phyloP scores from a whole-genome alignment of 2,329 filamentous ascomycete species.

The Beauveria asiatica region DNA sequence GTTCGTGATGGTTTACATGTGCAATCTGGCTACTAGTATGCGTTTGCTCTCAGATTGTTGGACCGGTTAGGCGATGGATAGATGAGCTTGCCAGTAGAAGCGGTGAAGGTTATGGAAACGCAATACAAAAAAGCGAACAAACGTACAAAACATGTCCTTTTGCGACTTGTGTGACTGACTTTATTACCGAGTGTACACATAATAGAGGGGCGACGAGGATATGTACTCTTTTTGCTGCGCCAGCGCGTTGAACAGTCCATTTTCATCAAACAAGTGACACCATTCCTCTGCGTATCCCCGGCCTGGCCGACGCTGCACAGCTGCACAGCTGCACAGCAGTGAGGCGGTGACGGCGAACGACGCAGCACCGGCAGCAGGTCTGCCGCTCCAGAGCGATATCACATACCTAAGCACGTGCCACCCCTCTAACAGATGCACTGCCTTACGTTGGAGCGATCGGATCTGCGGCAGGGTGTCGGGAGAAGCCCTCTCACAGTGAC shows the following conservation, averaged over 20 bases:
- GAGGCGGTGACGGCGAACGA: not conserved
- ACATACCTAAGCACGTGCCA: not conserved
- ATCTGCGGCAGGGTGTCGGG: too few species aligned
- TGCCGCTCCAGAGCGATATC: not conserved
- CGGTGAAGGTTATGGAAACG: not conserved
- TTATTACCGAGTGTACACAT: not conserved
- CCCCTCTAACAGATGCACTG: not conserved
- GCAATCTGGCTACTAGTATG: not conserved
- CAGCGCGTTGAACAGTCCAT: not conserved
- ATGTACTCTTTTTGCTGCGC: not conserved
- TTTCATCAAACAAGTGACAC: not conserved
- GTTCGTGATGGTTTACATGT: not conserved
- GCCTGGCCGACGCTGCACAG: not conserved
- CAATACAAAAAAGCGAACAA: not conserved
- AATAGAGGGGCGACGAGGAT: too few species aligned
- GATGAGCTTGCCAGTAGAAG: not conserved
- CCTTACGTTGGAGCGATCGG: too few species aligned
- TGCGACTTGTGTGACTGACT: not conserved
- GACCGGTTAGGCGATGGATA: not conserved
- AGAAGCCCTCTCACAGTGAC: too few species aligned
- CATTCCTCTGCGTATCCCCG: not conserved
- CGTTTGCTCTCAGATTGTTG: not conserved
- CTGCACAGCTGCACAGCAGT: not conserved
- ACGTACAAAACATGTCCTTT: not conserved
- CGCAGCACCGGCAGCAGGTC: not conserved